These are phyloP conservation scores for Volutella citrinella DNA, from an alignment of 2,329 filamentous ascomycete genomes.

Conservation along the genomic window DNA sequence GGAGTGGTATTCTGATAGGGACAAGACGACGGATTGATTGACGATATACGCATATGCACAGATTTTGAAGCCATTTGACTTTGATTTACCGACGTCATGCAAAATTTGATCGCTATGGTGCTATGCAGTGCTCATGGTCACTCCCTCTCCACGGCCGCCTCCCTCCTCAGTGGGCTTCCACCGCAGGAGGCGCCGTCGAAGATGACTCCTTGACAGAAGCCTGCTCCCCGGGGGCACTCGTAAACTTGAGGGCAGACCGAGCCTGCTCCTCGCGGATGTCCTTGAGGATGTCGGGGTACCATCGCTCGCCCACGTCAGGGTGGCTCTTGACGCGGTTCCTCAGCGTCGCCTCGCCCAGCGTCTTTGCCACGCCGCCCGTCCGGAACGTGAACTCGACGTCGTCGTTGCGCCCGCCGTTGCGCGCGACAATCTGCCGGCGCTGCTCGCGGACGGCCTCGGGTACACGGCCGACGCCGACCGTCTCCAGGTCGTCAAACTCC, in stretches of 20 bases:
- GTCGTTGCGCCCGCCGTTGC: constrained; percentile 58
- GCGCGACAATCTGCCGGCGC: constrained; percentile 55
- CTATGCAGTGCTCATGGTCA: no score
- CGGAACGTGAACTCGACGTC: constrained; percentile 88
- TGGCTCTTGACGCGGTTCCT: constrained; percentile 84
- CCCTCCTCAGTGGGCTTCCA: constrained; percentile 35
- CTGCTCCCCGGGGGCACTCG: no score
- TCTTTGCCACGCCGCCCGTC: constrained; percentile 62
- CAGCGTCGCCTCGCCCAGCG: constrained; percentile 78
- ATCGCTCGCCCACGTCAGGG: constrained; percentile 79
- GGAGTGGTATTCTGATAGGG: constrained; percentile 5
- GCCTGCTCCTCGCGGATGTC: constrained; percentile 59
- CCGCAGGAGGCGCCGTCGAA: no score
- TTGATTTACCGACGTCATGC: no score
- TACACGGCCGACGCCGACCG: constrained; percentile 52
- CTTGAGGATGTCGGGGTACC: constrained; percentile 65
- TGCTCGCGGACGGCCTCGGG: constrained; percentile 62
- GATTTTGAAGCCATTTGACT: no score
- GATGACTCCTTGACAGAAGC: no score
- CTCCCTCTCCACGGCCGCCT: no score
- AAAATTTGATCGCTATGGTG: no score
- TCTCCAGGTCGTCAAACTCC: constrained; percentile 72
- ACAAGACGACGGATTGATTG: not conserved
- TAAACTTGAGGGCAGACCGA: no score
- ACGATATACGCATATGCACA: constrained; percentile 10